Conservation (phyloP, 2,329 filamentous ascomycete species). For the Fusarium sp. region DNA sequence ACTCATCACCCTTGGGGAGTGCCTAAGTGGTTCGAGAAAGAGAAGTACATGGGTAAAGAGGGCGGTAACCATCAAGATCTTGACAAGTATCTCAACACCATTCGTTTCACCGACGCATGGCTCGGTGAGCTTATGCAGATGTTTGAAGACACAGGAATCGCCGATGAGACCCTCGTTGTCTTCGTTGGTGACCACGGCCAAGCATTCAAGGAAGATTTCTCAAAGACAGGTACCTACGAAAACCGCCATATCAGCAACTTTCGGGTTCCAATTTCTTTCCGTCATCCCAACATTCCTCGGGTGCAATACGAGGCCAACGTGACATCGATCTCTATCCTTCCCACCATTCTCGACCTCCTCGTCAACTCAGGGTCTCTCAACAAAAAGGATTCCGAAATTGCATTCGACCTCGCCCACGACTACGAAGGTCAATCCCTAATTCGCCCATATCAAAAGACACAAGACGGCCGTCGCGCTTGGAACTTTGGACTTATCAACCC, state of each 20-base stretch:
- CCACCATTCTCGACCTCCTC: constrained; percentile 47
- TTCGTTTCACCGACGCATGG: constrained; percentile 46
- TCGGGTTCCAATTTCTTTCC: constrained; percentile 46
- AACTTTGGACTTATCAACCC: constrained; percentile 49
- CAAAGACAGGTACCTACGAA: constrained; percentile 46
- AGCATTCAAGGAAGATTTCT: constrained; percentile 46
- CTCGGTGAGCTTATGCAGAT: constrained; percentile 45
- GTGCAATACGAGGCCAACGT: constrained; percentile 44
- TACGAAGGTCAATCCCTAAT: constrained; percentile 49
- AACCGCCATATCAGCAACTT: constrained; percentile 45
- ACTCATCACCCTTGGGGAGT: constrained; percentile 46
- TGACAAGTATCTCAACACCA: constrained; percentile 46
- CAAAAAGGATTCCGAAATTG: constrained; percentile 33
- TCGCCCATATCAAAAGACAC: constrained; percentile 35
- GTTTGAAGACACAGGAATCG: constrained; percentile 45
- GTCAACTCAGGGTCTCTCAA: constrained; percentile 44
- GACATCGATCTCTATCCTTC: constrained; percentile 45
- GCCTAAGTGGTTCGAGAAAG: constrained; percentile 39
- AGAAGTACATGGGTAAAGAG: constrained; percentile 39
- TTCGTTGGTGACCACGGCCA: constrained; percentile 48
- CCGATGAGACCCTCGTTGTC: constrained; percentile 47
- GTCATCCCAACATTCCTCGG: constrained; percentile 45
- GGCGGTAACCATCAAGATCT: constrained; percentile 40
- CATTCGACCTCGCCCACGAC: constrained; percentile 42
- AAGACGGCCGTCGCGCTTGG: constrained; percentile 43